Evolutionary conservation across 371 early-diverging fungal genomes (phyloP).

Genomic region (Mortierella sp.): DNA sequence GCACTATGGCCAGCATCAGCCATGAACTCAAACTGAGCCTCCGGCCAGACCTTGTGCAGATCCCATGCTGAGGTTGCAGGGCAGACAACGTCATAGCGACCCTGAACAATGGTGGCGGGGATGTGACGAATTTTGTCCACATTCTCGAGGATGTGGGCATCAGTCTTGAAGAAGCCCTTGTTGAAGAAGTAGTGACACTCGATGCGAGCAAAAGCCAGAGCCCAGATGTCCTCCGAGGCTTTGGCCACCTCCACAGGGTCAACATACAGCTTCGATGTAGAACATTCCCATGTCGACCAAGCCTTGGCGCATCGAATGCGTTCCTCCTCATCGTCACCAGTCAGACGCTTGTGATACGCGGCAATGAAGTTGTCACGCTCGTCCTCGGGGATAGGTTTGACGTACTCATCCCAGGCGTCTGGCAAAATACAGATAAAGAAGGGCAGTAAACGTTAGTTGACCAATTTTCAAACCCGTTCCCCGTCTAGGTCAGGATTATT

Average conservation of each 20-base stretch:
- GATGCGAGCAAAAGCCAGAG: conserved; percentile 74
- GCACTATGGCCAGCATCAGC: conserved; percentile 73
- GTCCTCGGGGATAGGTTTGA: conserved; percentile 66
- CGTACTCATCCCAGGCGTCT: conserved; percentile 67
- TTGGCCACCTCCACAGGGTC: conserved; percentile 63
- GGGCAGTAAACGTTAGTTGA: background rate
- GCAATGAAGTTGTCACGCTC: conserved; percentile 68
- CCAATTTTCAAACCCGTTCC: background rate
- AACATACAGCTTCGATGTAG: conserved; percentile 61
- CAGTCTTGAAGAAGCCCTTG: conserved; percentile 72
- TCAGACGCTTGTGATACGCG: conserved; percentile 74
- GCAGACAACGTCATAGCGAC: conserved; percentile 73
- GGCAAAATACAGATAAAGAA: background rate
- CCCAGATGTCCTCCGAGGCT: conserved; percentile 68
- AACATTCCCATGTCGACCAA: conserved; percentile 72
- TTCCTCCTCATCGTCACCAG: conserved; percentile 60
- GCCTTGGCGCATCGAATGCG: conserved; percentile 65
- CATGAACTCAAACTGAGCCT: conserved; percentile 70
- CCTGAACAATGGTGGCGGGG: conserved; percentile 70
- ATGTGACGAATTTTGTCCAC: conserved; percentile 65
- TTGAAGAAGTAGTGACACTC: conserved; percentile 75
- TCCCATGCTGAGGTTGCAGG: conserved; percentile 72
- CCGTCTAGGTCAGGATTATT: background rate
- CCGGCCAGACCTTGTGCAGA: conserved; percentile 70
- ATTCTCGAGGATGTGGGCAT: conserved; percentile 66